Evolutionary conservation across 371 early-diverging fungal genomes (phyloP).

Genomic region (Apophysomyces ossiformis): DNA sequence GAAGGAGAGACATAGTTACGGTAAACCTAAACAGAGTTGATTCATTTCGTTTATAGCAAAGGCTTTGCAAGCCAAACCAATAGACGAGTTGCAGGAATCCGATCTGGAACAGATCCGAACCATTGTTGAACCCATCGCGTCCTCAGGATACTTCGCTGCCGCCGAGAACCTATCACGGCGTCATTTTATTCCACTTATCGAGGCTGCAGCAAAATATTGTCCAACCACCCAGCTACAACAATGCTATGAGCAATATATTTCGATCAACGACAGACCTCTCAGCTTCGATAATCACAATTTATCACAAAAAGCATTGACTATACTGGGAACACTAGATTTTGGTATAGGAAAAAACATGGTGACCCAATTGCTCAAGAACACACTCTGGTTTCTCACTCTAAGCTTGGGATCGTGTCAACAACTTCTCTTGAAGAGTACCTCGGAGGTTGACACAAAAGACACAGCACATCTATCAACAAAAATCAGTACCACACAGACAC

Average conservation of each 20-base stretch:
- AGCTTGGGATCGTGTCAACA: slow-evolving; percentile 19
- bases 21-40: no score
- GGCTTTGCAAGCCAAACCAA: background rate
- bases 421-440: slow-evolving; percentile 9
- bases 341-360: slow-evolving; percentile 36
- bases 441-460: background rate
- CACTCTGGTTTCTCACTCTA: slow-evolving; percentile 27
- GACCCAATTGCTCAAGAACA: slow-evolving; percentile 17
- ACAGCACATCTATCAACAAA: background rate
- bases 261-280: background rate
- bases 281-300: slow-evolving; percentile 27
- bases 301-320: slow-evolving; percentile 44
- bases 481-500: background rate
- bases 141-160: slow-evolving; percentile 48
- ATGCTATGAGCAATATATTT: slow-evolving; percentile 25
- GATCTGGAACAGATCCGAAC: slow-evolving; percentile 27
- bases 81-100: background rate
- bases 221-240: slow-evolving; percentile 15
- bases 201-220: slow-evolving; percentile 26
- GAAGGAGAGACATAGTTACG: background rate
- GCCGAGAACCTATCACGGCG: slow-evolving; percentile 47
- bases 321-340: slow-evolving; percentile 47
- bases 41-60: background rate
- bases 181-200: slow-evolving; percentile 49
- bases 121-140: slow-evolving; percentile 43